Base-by-base conservation (phyloP, 1,139 yeast genomes). In the Zygotorulaspora mrakii region DNA sequence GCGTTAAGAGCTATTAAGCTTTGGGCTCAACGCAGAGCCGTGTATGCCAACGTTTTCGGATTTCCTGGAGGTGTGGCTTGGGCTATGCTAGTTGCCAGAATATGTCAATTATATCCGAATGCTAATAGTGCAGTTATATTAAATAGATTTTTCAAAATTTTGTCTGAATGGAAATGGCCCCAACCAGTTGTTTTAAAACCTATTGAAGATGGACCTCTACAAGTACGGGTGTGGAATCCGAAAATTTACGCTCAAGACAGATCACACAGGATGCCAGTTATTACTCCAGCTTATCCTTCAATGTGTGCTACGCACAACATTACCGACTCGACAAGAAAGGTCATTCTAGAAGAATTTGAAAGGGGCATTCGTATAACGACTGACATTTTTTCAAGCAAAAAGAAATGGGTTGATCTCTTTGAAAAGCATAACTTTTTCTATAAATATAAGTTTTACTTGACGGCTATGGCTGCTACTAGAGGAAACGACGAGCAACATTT, bases 31-130 rank as follows among this genome's bases (percentile, higher is more conserved):
- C 77, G 88, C 54, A 73, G 97, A 42, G 98, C 96, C 0, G 77
- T 91, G 12, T 91, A 91, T 63, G 97, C 86, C 4, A 91, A 91
- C 58, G 83, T 91, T 34, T 87, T 83, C 72, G 98, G 98, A 0
- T 91, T 91, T 64, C 98, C 98, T 0, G 99, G 99, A 53, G 99
- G 99, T 63, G 98, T 91, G 24, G 98, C 98, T 0, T 91, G 98
- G 98, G 99, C 98, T 1, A 91, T 91, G 97, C 65, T 91, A 33
- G 96, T 88, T 5, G 98, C 98, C 1, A 74, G 98, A 55, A 88
- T 91, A 23, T 91, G 98, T 62, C 99, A 91, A 59, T 66, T 91
- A 31, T 94, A 89, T 59, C 99, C 99, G 2, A 89, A 89, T 64
- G 95, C 97, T 0, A 94, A 88, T 7, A 82, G 96, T 48, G 89